phyloP scores from a whole-genome alignment of 2,329 filamentous ascomycete species.

The Chaetomium sp. region DNA sequence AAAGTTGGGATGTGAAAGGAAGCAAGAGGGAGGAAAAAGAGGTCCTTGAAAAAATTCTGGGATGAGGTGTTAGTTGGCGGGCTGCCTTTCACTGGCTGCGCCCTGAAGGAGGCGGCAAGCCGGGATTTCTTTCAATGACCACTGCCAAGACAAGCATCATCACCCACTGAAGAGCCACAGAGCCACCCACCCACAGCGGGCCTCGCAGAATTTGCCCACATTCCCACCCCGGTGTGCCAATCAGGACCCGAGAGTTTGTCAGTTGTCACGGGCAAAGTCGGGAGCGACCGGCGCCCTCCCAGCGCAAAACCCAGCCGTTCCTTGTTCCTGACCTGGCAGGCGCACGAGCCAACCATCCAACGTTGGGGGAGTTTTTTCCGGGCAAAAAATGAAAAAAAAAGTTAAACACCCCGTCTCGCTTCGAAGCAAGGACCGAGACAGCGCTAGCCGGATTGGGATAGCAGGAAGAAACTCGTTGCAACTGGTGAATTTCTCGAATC shows the following conservation, averaged over 20 bases:
- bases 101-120: background rate
- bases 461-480: conserved; percentile 2
- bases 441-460: conserved; percentile 10
- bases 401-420: background rate
- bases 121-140: conserved; percentile 22
- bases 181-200: background rate
- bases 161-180: conserved; percentile 16
- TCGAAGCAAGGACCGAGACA: background rate
- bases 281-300: conserved; percentile 17
- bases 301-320: conserved; percentile 1
- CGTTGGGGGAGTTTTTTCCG: background rate
- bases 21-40: background rate
- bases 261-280: conserved; percentile 21
- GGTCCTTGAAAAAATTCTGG: conserved; percentile 14
- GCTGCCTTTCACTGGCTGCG: background rate
- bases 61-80: conserved; percentile 14
- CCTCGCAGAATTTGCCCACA: conserved; percentile 8
- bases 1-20: conserved; percentile 13
- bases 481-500: conserved; percentile 12
- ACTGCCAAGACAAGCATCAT: conserved; percentile 15
- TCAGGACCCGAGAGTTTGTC: conserved; percentile 18
- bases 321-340: background rate
- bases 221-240: conserved; percentile 11
- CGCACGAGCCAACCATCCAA: background rate
- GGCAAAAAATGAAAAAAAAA: background rate